phyloP scores from a whole-genome alignment of 1,139 yeast genomes.

The Suhomyces bokatorum region DNA sequence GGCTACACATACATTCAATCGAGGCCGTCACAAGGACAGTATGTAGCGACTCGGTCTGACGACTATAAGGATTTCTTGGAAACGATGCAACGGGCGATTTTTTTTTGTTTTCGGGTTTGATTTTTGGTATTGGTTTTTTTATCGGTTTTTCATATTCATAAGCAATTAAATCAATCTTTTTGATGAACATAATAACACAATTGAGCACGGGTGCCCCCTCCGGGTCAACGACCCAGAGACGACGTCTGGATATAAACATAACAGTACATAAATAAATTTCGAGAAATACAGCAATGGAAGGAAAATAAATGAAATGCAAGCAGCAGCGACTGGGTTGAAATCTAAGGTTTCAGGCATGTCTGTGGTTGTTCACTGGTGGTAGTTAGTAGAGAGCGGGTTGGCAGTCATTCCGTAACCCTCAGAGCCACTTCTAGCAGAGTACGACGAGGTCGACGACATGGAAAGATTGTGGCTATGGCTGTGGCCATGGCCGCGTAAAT shows the following conservation, averaged over 20 bases:
- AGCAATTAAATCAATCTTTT: conserved; percentile 4
- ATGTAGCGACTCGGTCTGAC: neutral
- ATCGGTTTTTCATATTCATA: conserved; percentile 2
- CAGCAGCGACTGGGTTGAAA: neutral
- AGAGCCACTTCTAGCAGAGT: neutral
- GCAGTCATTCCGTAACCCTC: conserved; percentile 4
- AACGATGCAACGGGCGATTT: neutral
- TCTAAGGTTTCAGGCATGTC: neutral
- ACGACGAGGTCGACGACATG: conserved; percentile 8
- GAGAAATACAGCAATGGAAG: conserved; percentile 3
- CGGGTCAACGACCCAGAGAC: too few species aligned
- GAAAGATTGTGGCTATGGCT: conserved; percentile 8
- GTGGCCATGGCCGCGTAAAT: conserved; percentile 2
- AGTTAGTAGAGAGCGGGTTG: conserved; percentile 7
- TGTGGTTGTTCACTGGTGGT: conserved; percentile 4
- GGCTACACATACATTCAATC: neutral
- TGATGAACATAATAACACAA: conserved; percentile 9
- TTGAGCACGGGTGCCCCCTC: neutral
- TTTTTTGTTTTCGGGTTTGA: conserved; percentile 1
- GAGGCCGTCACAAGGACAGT: neutral
- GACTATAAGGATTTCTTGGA: neutral
- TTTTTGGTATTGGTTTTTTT: neutral
- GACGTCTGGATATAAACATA: conserved; percentile 5
- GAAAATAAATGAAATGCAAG: conserved; percentile 6
- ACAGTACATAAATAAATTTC: conserved; percentile 8